These are phyloP conservation scores for Hanseniaspora lachancei DNA, from an alignment of 805 yeast genomes.

Conservation along the genomic window DNA sequence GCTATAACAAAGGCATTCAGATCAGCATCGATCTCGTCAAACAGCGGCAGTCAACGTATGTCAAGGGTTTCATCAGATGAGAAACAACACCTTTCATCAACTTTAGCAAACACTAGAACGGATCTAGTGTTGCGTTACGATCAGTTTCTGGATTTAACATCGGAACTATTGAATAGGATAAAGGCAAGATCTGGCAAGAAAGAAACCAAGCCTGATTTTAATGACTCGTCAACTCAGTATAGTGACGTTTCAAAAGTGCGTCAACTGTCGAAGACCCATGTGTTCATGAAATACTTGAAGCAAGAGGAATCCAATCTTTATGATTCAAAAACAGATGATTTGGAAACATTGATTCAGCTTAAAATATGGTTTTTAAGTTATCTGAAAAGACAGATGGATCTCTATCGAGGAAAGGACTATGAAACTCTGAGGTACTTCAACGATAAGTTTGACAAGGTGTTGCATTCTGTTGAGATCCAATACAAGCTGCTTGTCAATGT, in stretches of 20 bases:
- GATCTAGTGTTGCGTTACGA: neutral
- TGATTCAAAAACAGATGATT: neutral
- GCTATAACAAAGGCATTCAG: conserved; percentile 11
- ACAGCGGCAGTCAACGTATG: neutral
- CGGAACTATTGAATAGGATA: neutral
- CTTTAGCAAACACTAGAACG: neutral
- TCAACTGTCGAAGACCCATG: conserved; percentile 4
- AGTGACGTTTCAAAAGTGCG: neutral
- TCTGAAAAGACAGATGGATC: neutral
- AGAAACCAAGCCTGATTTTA: neutral
- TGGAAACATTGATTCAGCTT: neutral
- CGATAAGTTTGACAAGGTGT: neutral
- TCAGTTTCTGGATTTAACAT: conserved; percentile 1
- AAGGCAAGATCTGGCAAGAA: neutral
- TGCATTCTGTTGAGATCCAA: neutral
- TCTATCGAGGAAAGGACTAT: neutral
- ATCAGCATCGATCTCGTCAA: conserved; percentile 10
- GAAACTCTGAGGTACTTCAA: conserved; percentile 1
- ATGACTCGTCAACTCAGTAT: neutral
- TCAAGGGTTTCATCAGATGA: neutral
- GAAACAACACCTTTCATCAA: neutral
- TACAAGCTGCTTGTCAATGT: neutral
- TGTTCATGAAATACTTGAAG: neutral
- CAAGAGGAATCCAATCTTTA: conserved; percentile 2
- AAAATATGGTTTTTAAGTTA: conserved; percentile 1